Conservation (phyloP, 176 grass and related monocot species). For the Cenchrus purpureus region DNA sequence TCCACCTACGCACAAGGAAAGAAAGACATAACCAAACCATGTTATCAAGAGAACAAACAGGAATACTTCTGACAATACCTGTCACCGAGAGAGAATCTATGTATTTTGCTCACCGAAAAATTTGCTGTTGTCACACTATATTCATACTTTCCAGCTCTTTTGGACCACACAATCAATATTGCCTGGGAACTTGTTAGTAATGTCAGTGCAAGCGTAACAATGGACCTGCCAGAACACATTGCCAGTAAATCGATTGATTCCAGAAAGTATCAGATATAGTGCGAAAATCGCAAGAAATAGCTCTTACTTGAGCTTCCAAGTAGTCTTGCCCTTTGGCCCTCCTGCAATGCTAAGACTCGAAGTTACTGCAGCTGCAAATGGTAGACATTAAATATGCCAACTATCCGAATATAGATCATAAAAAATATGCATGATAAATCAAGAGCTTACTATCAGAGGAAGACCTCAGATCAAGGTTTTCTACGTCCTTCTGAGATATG, state of each 20-base stretch:
- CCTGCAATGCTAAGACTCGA: slow-evolving; percentile 29
- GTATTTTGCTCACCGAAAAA: slow-evolving; percentile 70
- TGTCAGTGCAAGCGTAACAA: slow-evolving; percentile 85
- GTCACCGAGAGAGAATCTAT: slow-evolving; percentile 14
- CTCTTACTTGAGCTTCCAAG: slow-evolving; percentile 89
- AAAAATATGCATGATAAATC: slow-evolving; percentile 22
- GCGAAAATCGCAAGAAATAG: slow-evolving; percentile 26
- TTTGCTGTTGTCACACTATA: slow-evolving; percentile 98
- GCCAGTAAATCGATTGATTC: slow-evolving; percentile 19
- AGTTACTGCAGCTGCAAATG: slow-evolving; percentile 44
- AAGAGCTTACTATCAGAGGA: slow-evolving; percentile 65
- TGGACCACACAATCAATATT: slow-evolving; percentile 94
- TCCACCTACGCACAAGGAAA: slow-evolving; percentile 73
- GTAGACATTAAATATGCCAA: slow-evolving; percentile 1
- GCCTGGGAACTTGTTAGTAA: slow-evolving; percentile 95
- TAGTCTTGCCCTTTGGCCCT: slow-evolving; percentile 57
- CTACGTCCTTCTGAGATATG: slow-evolving; percentile 65
- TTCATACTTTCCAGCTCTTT: slow-evolving; percentile 88
- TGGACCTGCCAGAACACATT: slow-evolving; percentile 50
- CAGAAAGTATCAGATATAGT: slow-evolving; percentile 19
- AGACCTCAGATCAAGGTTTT: slow-evolving; percentile 57
- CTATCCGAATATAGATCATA: not conserved
- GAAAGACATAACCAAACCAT: slow-evolving; percentile 17
- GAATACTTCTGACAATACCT: not conserved
- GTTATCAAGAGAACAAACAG: not conserved